Percentiles rank a stretch among this genome's conserved stretches.
Evolutionary conservation across 805 yeast species (phyloP).

Genomic region (Kregervanrija pseudodelftensis): DNA sequence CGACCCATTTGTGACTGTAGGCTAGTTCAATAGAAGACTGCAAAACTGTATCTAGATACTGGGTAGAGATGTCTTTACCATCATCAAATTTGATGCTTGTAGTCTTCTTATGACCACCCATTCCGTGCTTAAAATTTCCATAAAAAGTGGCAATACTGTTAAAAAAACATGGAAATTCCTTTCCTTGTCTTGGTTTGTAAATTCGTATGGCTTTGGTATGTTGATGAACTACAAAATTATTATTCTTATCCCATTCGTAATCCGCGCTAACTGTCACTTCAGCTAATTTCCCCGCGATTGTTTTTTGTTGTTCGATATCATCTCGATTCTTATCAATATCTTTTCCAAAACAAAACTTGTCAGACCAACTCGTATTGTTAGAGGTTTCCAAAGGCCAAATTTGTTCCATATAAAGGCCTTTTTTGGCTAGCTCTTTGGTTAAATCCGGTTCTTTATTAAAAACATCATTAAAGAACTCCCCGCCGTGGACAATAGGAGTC

Average conservation of each 20-base stretch:
- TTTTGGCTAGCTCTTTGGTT: constrained; percentile 14
- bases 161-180: constrained; percentile 17
- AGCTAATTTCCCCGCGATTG: constrained; percentile 20
- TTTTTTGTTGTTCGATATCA: constrained; percentile 18
- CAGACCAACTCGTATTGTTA: constrained; percentile 22
- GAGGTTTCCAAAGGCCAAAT: constrained; percentile 20
- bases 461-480: constrained; percentile 22
- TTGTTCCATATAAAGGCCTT: constrained; percentile 24
- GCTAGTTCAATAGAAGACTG: constrained; percentile 16
- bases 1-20: constrained; percentile 26
- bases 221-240: constrained; percentile 25
- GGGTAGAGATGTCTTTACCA: constrained; percentile 13
- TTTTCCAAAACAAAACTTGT: constrained; percentile 27
- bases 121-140: constrained; percentile 9
- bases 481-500: constrained; percentile 30
- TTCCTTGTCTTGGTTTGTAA: constrained; percentile 3
- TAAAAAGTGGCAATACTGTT: constrained; percentile 22
- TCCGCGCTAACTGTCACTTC: constrained; percentile 19
- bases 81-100: constrained; percentile 16
- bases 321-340: constrained; percentile 19
- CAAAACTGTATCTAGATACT: constrained; percentile 15
- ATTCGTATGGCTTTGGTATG: constrained; percentile 19
- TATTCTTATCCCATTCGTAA: constrained; percentile 21
- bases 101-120: constrained; percentile 7
- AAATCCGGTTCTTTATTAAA: constrained; percentile 17